Evolutionary conservation across 768 basidiomycete species (phyloP), one percentile per base, ranked within the genome.

Genomic region (Amanita pseudoporphyria): DNA sequence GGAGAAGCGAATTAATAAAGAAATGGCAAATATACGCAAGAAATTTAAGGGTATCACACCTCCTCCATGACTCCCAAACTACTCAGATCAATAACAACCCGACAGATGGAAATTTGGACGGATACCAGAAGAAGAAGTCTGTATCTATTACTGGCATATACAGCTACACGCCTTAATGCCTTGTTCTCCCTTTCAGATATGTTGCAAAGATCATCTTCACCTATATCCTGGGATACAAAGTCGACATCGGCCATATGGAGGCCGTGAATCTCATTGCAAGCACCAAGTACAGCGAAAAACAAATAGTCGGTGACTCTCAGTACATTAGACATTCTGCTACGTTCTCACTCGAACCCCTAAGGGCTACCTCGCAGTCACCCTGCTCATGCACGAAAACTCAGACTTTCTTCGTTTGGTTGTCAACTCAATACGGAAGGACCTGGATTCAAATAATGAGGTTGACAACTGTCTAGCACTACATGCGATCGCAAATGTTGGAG

Each of bases 1-100:
- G 63, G 95, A 98, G 76, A 98, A 97, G 69, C 74, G 96, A 49
- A 96, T 99, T 58, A 99, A 99, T 71, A 94, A 97, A 67, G 96
- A 99, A 70, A 98, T 99, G 96, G 96, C 96, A 1, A 97, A 99
- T 60, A 99, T 99, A 54, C 76, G 96, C 53, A 95, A 96, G 74
- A 92, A 95, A 67, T 98, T 99, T 75, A 97, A 97, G 77, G 91
- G 93, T 87, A 42, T 30, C 31, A 33, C 45, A 47, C 47, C 16
- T 36, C 18, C 38, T n/a, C 16, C 24, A 61, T 16, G 14, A 36
- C 39, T 24, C 45, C 46, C 36, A 33, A 28, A 26, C n/a, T 33
- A 43, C 43, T 14, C 30, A 39, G 18, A 37, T 28, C 37, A 6
- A n/a, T 22, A 18, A 37, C 39, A 53, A 47, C 55, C 32, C 49